phyloP scores from a whole-genome alignment of 768 basidiomycete species.

The Rubroboletus pulcherrimus region DNA sequence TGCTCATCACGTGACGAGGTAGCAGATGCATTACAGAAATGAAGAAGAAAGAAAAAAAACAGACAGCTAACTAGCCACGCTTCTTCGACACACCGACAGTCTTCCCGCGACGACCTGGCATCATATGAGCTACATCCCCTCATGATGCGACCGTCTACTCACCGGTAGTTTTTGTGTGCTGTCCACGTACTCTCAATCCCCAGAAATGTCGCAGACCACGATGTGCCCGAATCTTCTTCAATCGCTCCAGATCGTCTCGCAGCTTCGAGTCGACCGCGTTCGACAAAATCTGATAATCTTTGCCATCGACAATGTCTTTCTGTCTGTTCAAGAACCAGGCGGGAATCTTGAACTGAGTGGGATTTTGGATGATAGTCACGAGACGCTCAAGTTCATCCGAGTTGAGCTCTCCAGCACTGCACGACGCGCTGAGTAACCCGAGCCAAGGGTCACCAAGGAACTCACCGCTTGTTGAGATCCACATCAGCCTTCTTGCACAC shows the following conservation, averaged over 20 bases:
- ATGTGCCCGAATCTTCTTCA: constrained; percentile 99
- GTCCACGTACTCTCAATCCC: constrained; percentile 94
- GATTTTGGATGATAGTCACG: constrained; percentile 99
- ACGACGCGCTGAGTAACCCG: constrained; percentile 3
- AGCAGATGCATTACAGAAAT: constrained; percentile 4
- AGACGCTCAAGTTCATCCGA: constrained; percentile 99
- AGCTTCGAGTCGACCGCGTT: constrained; percentile 97
- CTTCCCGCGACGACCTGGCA: constrained; percentile 86
- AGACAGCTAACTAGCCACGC: constrained; percentile 42
- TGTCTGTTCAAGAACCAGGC: constrained; percentile 99
- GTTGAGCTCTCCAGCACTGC: constrained; percentile 97
- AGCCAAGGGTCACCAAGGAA: constrained; percentile 3
- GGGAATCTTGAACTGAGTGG: constrained; percentile 99
- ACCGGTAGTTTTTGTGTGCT: constrained; percentile 99
- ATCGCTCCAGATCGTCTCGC: constrained; percentile 94
- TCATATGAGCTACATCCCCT: background rate
- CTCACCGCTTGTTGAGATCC: constrained; percentile 96
- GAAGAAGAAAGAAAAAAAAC: background rate
- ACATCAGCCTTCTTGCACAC: constrained; percentile 99
- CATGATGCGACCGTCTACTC: constrained; percentile 17
- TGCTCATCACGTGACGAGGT: constrained; percentile 22
- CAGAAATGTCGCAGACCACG: constrained; percentile 90
- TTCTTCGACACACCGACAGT: constrained; percentile 97
- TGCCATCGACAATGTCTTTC: constrained; percentile 96
- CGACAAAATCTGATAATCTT: constrained; percentile 92